These are phyloP conservation scores for Pisolithus marmoratus DNA, from an alignment of 768 basidiomycete genomes.

Conservation along the genomic window DNA sequence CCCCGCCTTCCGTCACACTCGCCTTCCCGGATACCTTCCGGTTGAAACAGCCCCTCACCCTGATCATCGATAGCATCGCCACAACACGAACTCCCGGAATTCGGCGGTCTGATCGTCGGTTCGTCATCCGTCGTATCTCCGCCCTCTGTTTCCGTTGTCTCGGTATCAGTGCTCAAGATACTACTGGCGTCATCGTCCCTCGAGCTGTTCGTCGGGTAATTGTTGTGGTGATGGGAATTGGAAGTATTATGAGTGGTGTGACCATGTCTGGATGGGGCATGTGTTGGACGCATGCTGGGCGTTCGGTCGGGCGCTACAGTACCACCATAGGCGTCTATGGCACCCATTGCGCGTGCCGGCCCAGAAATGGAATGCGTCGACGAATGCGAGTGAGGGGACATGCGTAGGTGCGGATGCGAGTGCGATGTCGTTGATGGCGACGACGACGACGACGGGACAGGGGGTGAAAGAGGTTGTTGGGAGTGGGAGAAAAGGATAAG, in stretches of 20 bases:
- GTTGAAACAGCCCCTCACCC: constrained; percentile 24
- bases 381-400: constrained; percentile 10
- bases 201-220: not conserved
- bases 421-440: constrained; percentile 16
- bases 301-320: constrained; percentile 30
- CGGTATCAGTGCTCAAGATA: constrained; percentile 35
- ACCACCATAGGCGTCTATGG: constrained; percentile 48
- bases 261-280: not conserved
- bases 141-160: constrained; percentile 43
- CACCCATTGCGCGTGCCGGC: constrained; percentile 47
- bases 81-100: constrained; percentile 34
- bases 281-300: constrained; percentile 19
- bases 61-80: constrained; percentile 27
- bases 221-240: constrained; percentile 7
- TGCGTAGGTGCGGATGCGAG: constrained; percentile 13
- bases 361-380: constrained; percentile 20
- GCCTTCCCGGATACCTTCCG: constrained; percentile 7
- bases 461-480: constrained; percentile 29
- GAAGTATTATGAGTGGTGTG: not conserved
- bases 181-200: constrained; percentile 29
- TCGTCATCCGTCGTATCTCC: constrained; percentile 71
- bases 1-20: not conserved
- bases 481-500: constrained; percentile 66
- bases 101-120: constrained; percentile 65
- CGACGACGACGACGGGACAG: constrained; percentile 19